Conservation (phyloP, 768 basidiomycete species). For the Porphyrellus cyaneotinctus region DNA sequence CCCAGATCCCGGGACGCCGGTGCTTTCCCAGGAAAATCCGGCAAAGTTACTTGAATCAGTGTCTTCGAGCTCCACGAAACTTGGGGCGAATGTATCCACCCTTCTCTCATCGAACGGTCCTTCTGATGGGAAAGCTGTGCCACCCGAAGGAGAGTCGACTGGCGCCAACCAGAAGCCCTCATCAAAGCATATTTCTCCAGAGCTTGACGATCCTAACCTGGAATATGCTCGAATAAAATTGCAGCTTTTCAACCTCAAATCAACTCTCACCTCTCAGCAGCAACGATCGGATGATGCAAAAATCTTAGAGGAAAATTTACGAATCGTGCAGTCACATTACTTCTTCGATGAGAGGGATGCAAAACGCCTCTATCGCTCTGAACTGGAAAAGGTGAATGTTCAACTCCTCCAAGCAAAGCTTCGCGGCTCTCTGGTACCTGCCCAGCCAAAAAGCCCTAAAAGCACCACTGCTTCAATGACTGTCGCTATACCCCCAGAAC, state of each 20-base stretch:
- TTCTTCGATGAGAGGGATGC: constrained; percentile 71
- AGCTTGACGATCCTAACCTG: constrained; percentile 52
- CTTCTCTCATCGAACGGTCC: constrained; percentile 34
- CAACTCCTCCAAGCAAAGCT: constrained; percentile 41
- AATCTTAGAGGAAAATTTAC: constrained; percentile 44
- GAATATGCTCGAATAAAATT: constrained; percentile 64
- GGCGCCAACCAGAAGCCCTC: constrained; percentile 11
- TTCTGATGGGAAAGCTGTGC: neutral
- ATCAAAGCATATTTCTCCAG: constrained; percentile 33
- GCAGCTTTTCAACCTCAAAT: constrained; percentile 46
- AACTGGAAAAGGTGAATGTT: constrained; percentile 49
- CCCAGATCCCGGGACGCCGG: constrained; percentile 2
- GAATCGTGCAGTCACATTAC: constrained; percentile 51
- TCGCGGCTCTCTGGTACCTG: constrained; percentile 25
- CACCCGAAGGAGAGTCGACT: constrained; percentile 7
- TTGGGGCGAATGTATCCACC: constrained; percentile 39
- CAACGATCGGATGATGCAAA: constrained; percentile 28
- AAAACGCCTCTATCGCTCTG: constrained; percentile 48
- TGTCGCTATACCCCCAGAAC: neutral
- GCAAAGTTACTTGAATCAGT: neutral
- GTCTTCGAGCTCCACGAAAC: constrained; percentile 19
- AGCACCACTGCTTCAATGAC: neutral
- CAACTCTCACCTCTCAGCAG: constrained; percentile 27
- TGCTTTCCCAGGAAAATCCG: neutral
- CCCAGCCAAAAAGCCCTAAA: neutral